A percentile compares a stretch with the other conserved stretches of the same genome.
Evolutionary conservation across 345 rosid genomes (phyloP).

Genomic region (Theobroma cacao): DNA sequence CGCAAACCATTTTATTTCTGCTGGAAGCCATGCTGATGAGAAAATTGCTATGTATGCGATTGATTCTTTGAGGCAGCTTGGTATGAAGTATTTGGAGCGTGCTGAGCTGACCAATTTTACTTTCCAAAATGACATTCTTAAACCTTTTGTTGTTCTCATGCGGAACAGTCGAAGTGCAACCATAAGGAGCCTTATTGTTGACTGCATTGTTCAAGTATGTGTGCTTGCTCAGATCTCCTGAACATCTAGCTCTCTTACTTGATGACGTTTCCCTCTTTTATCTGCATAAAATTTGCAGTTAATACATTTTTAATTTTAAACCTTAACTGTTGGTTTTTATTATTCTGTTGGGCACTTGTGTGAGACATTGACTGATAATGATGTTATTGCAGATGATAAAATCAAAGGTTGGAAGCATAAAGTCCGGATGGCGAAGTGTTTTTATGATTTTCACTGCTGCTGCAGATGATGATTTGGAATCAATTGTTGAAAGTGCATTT

Average conservation of each 20-base stretch:
- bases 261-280: not conserved
- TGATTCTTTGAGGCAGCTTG: constrained; percentile 78
- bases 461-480: constrained; percentile 82
- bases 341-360: not conserved
- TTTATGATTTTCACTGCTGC: constrained; percentile 86
- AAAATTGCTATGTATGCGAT: constrained; percentile 79
- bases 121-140: constrained; percentile 78
- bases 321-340: not conserved
- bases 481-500: constrained; percentile 87
- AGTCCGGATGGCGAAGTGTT: constrained; percentile 81
- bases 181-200: constrained; percentile 64
- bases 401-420: constrained; percentile 73
- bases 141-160: constrained; percentile 75
- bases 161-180: constrained; percentile 65
- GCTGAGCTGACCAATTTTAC: constrained; percentile 72
- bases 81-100: constrained; percentile 76
- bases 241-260: not conserved
- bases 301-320: not conserved
- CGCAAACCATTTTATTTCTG: constrained; percentile 76
- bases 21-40: constrained; percentile 76
- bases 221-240: constrained; percentile 15
- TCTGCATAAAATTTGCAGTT: not conserved
- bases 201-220: constrained; percentile 74
- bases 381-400: constrained; percentile 59
- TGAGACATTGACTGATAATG: constrained; percentile 4